Conservation (phyloP, 192 early-diverging fungal species). For the Coemansia sp. region DNA sequence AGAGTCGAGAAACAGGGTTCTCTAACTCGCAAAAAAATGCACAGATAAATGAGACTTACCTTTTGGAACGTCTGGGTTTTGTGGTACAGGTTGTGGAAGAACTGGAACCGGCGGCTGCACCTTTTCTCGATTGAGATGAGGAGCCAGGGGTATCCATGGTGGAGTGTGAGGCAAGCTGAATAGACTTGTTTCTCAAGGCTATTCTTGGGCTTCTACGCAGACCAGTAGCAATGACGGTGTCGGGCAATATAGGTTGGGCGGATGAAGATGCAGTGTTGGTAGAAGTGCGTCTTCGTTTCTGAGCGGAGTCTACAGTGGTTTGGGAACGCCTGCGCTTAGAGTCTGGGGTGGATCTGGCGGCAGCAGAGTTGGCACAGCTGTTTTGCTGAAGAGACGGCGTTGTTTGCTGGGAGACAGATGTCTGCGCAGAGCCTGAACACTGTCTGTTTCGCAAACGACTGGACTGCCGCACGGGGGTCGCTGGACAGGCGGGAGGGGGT, state of each 20-base stretch:
- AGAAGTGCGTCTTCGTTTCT: not conserved
- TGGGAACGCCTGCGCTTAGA: not conserved
- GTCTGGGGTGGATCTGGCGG: not conserved
- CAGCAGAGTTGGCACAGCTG: not conserved
- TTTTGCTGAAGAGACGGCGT: not conserved
- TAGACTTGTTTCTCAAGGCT: not conserved
- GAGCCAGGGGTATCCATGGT: not conserved
- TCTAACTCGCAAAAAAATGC: not conserved
- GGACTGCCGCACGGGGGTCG: slow-evolving; percentile 23
- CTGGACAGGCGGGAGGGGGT: slow-evolving; percentile 1
- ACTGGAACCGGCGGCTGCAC: not conserved
- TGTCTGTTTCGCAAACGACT: slow-evolving; percentile 32
- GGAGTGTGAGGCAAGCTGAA: not conserved
- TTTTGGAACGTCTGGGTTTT: not conserved
- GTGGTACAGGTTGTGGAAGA: not conserved
- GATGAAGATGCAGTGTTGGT: not conserved
- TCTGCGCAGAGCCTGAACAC: slow-evolving; percentile 4
- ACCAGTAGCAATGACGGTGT: not conserved
- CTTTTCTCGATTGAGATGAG: not conserved
- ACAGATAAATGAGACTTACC: not conserved
- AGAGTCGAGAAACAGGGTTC: not conserved
- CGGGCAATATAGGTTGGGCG: not conserved
- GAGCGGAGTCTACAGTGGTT: not conserved
- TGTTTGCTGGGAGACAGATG: not conserved
- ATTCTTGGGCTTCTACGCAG: slow-evolving; percentile 9